Base-by-base conservation (phyloP, 2,329 filamentous ascomycete genomes). In the Epichloe glyceriae region DNA sequence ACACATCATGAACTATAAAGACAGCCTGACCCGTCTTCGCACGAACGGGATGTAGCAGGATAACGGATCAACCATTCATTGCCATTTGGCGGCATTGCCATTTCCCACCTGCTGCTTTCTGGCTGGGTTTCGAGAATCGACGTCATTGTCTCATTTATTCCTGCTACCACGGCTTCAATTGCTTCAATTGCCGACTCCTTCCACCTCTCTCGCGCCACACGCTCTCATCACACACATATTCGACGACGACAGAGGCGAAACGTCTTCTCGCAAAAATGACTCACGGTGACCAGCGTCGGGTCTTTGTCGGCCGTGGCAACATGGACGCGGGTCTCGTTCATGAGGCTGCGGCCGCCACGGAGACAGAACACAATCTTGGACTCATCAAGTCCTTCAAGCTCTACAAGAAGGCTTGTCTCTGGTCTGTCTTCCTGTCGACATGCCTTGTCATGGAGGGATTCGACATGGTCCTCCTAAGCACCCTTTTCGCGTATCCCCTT, bases 401-500 rank as follows among this genome's bases (percentile, higher is more conserved):
- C 8, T 74, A 69, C 56, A 56, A 51, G 38, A 68, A 65, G 48
- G 67, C 67, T 1, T 64, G 61, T 30, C 49, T 65, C 6, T 69
- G 66, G 66, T 69, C 66, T 30, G 52, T 68, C 49, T 63, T 68
- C 41, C 52, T 70, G 20, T 69, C 67, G 5, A 57, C 64, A 0
- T 67, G 64, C 7, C 66, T 69, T 4, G 55, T 69, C 38, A 69
- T 70, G 67, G 67, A 70, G 20, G 66, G 67, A 0, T 70, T 73
- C 52, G 73, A 74, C 52, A 50, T 61, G 3, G 59, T 60, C 19
- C 60, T 74, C 0, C 60, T 74, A 44, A 61, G 57, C 37, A 69
- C 66, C 35, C 67, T 74, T 53, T 73, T 66, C 41, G 69, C 65
- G 15, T 70, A 69, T 55, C 67, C 57, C 66, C 58, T 17, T 73